A percentile compares a stretch with the other conserved stretches of the same genome.
These are phyloP conservation scores for Berberis vulgaris DNA, from an alignment of 164 flowering plant species.

Conservation along the genomic window DNA sequence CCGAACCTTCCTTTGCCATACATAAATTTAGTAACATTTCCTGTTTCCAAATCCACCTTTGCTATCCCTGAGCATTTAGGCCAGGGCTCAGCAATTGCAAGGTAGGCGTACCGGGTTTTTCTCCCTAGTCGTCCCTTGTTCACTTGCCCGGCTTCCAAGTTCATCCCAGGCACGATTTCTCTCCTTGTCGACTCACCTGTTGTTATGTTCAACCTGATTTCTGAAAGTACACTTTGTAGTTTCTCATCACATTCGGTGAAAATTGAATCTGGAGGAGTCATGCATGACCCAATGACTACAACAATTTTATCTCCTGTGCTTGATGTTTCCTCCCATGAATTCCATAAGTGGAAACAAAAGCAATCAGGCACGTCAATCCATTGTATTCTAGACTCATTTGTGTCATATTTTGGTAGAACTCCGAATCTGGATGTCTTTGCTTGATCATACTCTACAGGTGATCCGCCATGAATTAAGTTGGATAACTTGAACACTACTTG, in stretches of 20 bases:
- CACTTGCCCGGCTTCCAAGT: slow-evolving; percentile 49
- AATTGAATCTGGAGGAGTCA: slow-evolving; percentile 50
- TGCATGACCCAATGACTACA: slow-evolving; percentile 49
- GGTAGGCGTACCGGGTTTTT: slow-evolving; percentile 33
- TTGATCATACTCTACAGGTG: slow-evolving; percentile 36
- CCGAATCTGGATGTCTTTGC: slow-evolving; percentile 46
- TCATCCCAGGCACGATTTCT: slow-evolving; percentile 30
- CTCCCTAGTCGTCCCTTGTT: slow-evolving; percentile 26
- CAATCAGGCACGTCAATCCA: slow-evolving; percentile 50
- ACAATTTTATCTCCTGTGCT: slow-evolving; percentile 18
- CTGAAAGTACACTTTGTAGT: slow-evolving; percentile 23
- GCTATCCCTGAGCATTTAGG: slow-evolving; percentile 51
- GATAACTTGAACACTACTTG: slow-evolving; percentile 48
- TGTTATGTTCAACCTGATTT: slow-evolving; percentile 32
- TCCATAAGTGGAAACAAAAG: slow-evolving; percentile 54
- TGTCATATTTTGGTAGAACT: slow-evolving; percentile 23
- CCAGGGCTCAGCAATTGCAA: slow-evolving; percentile 60
- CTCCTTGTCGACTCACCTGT: slow-evolving; percentile 35
- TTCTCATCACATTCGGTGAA: slow-evolving; percentile 19
- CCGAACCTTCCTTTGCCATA: slow-evolving; percentile 34
- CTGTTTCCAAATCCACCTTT: slow-evolving; percentile 39
- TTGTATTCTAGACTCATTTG: slow-evolving; percentile 21
- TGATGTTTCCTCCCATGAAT: slow-evolving; percentile 49
- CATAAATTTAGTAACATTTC: slow-evolving; percentile 21
- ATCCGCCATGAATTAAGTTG: slow-evolving; percentile 53